Base-by-base conservation (phyloP, 2,329 filamentous ascomycete genomes). In the Ceratocystis alfenasii region DNA sequence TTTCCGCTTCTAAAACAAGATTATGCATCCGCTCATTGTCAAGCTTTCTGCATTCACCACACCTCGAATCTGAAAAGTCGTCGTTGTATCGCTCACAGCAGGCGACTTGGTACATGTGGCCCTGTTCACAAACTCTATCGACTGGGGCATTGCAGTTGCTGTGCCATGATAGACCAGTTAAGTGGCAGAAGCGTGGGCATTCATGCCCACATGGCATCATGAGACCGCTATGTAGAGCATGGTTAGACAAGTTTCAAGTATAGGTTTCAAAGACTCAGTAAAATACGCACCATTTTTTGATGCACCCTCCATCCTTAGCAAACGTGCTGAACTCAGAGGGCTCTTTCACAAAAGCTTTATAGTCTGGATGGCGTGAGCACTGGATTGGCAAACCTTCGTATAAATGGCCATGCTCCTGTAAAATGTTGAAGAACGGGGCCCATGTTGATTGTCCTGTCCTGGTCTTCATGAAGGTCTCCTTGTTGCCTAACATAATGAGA, bases 301-400 rank as follows among this genome's bases (percentile, higher is more conserved):
- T 75, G 68, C 88, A 91, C 0, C 88, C 88, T 3, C 88, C 88
- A 71, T 91, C 86, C 0, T 87, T 87, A 48, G 82, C 87, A 20
- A 80, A 73, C 0, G 68, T 71, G 2, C 84, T 80, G 70, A 91
- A 91, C 53, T 89, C 83, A 0, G 78, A 72, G 0, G 80, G 78
- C 4, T 41, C 53, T 33, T 28, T 17, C 0, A 90, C 69, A 0
- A 84, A 45, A 0, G 77, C 75, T 0, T 68, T 76, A 20, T 72
- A 78, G 0, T 81, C 73, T 0, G 81, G 81, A 70, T 89, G 87
- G 20, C 79, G 78, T 67, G 85, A 78, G 67, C 87, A 89, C 6
- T 75, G 73, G 0, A 87, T 77, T 0, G 83, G 83, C 0, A 89
- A 73, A 0, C 86, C 87, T 64, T 86, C 80, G 62, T 83, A 81